These are phyloP conservation scores for Leccinum boreale DNA, from an alignment of 768 basidiomycete species.

Conservation along the genomic window DNA sequence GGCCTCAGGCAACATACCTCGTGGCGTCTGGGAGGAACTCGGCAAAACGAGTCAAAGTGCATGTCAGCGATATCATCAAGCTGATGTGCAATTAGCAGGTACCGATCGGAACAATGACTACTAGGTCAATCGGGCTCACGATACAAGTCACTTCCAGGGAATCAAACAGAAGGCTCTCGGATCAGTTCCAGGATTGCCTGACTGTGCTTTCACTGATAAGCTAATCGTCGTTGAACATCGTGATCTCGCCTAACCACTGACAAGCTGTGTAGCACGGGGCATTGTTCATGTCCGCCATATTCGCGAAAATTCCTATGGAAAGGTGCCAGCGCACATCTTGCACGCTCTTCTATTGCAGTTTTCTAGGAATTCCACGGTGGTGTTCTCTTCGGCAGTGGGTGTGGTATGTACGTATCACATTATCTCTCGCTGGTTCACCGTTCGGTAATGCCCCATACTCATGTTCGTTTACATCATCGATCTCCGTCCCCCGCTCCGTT, in stretches of 20 bases:
- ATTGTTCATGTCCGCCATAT: conserved; percentile 29
- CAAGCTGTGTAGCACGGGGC: conserved; percentile 16
- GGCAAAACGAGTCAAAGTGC: conserved; percentile 9
- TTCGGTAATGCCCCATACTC: conserved; percentile 12
- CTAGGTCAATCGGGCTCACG: not conserved
- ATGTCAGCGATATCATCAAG: conserved; percentile 1
- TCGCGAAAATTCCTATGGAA: conserved; percentile 23
- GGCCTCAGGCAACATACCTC: conserved; percentile 3
- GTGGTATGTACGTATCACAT: conserved; percentile 6
- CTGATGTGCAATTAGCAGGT: conserved; percentile 1
- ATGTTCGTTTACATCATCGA: conserved; percentile 28
- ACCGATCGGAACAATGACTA: not conserved
- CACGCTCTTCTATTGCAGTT: conserved; percentile 22
- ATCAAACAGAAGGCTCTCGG: conserved; percentile 13
- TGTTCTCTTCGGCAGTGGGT: conserved; percentile 14
- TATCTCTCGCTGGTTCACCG: conserved; percentile 5
- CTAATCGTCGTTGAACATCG: conserved; percentile 3
- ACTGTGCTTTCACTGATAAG: conserved; percentile 7
- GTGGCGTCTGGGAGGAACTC: conserved; percentile 6
- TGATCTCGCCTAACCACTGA: conserved; percentile 26
- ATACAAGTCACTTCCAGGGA: not conserved
- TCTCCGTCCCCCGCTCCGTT: conserved; percentile 1
- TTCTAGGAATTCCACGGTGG: conserved; percentile 10
- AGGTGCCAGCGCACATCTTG: conserved; percentile 8
- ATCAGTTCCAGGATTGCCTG: conserved; percentile 7